phyloP scores from a whole-genome alignment of 2,329 filamentous ascomycete genomes.

The Amylocarpus encephaloides region DNA sequence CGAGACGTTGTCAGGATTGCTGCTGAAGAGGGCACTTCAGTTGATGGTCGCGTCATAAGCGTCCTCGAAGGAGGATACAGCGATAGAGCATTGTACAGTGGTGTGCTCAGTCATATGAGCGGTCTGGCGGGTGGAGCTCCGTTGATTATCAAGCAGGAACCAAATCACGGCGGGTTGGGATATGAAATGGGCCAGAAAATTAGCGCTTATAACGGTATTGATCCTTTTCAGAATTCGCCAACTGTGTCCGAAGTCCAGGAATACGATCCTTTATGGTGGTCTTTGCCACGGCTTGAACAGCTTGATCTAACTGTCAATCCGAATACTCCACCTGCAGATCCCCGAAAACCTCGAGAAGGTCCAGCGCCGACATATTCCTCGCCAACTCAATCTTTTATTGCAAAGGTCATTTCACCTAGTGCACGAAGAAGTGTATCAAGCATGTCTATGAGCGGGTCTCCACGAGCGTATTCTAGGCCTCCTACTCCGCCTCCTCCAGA shows the following conservation, averaged over 20 bases:
- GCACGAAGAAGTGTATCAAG: conserved; percentile 58
- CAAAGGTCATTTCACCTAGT: conserved; percentile 66
- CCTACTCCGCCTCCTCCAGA: conserved; percentile 69
- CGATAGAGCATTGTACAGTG: conserved; percentile 80
- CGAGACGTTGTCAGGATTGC: conserved; percentile 78
- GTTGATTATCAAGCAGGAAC: conserved; percentile 34
- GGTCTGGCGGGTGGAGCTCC: conserved; percentile 61
- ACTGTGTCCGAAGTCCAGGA: conserved; percentile 29
- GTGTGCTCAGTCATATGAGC: conserved; percentile 82
- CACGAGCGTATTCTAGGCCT: conserved; percentile 37
- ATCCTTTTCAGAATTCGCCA: conserved; percentile 13
- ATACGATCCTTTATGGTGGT: conserved; percentile 71
- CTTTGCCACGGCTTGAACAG: conserved; percentile 55
- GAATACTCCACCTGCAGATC: conserved; percentile 42
- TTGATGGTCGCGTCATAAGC: conserved; percentile 82
- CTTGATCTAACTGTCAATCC: conserved; percentile 56
- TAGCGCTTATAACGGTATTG: conserved; percentile 34
- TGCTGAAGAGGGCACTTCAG: conserved; percentile 67
- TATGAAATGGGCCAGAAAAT: conserved; percentile 53
- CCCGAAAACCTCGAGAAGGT: conserved; percentile 48
- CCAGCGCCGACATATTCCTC: conserved; percentile 71
- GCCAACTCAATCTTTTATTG: conserved; percentile 80
- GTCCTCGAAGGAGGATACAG: conserved; percentile 96
- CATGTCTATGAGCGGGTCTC: conserved; percentile 36
- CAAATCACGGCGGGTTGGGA: conserved; percentile 41